These are phyloP conservation scores for Lactarius sanguifluus DNA, from an alignment of 768 basidiomycete genomes.

Conservation along the genomic window DNA sequence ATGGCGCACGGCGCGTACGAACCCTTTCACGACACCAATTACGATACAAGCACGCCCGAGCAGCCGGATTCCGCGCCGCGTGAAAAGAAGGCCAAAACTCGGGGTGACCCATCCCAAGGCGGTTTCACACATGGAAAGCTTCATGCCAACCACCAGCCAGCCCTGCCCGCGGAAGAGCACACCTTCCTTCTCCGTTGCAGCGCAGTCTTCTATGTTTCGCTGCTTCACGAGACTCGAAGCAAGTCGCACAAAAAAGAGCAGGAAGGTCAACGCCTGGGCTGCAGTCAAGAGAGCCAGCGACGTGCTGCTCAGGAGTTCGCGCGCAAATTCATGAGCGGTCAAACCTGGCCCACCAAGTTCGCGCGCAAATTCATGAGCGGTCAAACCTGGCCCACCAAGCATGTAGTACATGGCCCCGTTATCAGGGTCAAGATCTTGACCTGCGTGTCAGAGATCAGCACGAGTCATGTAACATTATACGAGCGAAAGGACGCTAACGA, in stretches of 20 bases:
- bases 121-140: constrained; percentile 65
- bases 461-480: neutral
- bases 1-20: constrained; percentile 30
- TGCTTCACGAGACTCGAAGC: constrained; percentile 49
- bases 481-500: constrained; percentile 42
- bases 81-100: constrained; percentile 52
- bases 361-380: constrained; percentile 45
- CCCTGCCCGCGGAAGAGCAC: constrained; percentile 56
- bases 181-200: constrained; percentile 45
- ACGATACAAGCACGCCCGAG: constrained; percentile 53
- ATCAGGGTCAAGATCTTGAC: neutral
- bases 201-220: constrained; percentile 49
- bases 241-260: constrained; percentile 59
- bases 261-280: constrained; percentile 60
- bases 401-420: neutral
- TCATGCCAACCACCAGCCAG: constrained; percentile 63
- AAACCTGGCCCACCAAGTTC: constrained; percentile 46
- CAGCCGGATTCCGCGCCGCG: constrained; percentile 59
- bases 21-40: constrained; percentile 71
- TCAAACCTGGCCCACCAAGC: constrained; percentile 45
- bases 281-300: constrained; percentile 58
- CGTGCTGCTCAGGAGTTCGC: constrained; percentile 58
- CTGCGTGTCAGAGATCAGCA: constrained; percentile 17
- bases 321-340: constrained; percentile 40
- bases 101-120: constrained; percentile 58